Evolutionary conservation across 345 rosid species (phyloP).

Genomic region (Acer yangbiense): DNA sequence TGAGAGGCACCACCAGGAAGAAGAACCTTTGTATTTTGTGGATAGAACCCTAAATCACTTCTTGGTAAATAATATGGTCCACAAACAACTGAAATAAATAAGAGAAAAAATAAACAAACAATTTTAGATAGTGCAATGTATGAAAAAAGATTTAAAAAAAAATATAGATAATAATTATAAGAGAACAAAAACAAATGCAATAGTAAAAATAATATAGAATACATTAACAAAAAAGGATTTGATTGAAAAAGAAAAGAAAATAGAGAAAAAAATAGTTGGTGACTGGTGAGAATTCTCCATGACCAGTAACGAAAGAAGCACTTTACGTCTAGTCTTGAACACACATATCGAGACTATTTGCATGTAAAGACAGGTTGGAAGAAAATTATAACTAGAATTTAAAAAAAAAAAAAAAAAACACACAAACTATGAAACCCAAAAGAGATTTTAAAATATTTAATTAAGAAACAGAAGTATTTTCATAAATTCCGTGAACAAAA

Average conservation of each 20-base stretch:
- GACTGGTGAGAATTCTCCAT: background rate
- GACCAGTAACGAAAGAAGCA: background rate
- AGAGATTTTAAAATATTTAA: background rate
- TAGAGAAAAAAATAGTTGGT: background rate
- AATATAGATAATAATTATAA: background rate
- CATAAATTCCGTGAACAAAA: conserved; percentile 17
- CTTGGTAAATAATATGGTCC: conserved; percentile 41
- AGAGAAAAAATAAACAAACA: background rate
- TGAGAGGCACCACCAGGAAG: conserved; percentile 32
- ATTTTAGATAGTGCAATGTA: background rate
- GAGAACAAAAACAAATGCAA: too few species aligned
- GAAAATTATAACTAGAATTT: background rate
- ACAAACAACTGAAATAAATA: conserved; percentile 32
- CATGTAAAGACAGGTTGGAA: conserved; percentile 40
- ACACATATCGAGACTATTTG: conserved; percentile 34
- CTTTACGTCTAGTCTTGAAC: conserved; percentile 12
- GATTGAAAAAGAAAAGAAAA: background rate
- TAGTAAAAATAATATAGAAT: background rate
- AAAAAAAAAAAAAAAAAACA: conserved; percentile 1
- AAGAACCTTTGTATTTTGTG: conserved; percentile 33
- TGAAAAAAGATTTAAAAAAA: background rate
- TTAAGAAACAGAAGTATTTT: background rate
- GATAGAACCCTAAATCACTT: conserved; percentile 41
- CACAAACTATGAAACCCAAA: conserved; percentile 17
- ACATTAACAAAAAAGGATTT: background rate